Base-by-base conservation (phyloP, 169 alveolate genomes). In the Plasmodium malariae region DNA sequence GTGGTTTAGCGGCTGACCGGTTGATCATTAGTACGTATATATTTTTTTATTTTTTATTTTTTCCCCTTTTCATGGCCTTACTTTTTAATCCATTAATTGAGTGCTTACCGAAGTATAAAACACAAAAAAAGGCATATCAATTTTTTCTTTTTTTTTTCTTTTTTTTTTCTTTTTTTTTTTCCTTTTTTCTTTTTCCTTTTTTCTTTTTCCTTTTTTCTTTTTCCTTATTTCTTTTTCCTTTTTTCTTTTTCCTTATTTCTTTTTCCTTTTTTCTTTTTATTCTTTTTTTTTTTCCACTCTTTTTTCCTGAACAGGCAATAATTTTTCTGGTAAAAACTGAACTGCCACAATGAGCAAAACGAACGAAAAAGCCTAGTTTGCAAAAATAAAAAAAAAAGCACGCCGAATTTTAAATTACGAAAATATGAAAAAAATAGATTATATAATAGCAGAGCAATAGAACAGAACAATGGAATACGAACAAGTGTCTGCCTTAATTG, bases 401-500 rank as follows among this genome's bases (percentile, higher is more conserved):
- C 32, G 19, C 14, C 54, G 24, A 14, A 43, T 48, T 9, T 7
- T n/a, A 7, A 60, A 0, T 54, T 54, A 11, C 0, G 21, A 12
- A 48, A 28, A 55, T 14, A 5, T 21, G 17, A 65, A n/a, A 2
- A 70, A 34, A 36, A 68, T 17, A 7, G 3, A 9, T 7, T 0
- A 19, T 11, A 0, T 24, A 32, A 68, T 2, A n/a, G n/a, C 32
- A 37, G 36, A 17, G 37, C 14, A 71, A 70, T 7, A 55, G 6
- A 24, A 48, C 6, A 2, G 3, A 12, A 73, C 73, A 40, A 83
- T 69, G 85, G 73, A 83, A 24, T 83, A 69, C 14, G 85, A 67
- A 0, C 34, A 45, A n/a, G 49, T 69, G 14, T 60, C 28, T 4
- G 21, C 19, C 0, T 21, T 83, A 24, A 59, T 83, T 14, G 34